Evolutionary conservation across 2,329 filamentous ascomycete genomes (phyloP).

Genomic region (Aspergillus phoenicis): DNA sequence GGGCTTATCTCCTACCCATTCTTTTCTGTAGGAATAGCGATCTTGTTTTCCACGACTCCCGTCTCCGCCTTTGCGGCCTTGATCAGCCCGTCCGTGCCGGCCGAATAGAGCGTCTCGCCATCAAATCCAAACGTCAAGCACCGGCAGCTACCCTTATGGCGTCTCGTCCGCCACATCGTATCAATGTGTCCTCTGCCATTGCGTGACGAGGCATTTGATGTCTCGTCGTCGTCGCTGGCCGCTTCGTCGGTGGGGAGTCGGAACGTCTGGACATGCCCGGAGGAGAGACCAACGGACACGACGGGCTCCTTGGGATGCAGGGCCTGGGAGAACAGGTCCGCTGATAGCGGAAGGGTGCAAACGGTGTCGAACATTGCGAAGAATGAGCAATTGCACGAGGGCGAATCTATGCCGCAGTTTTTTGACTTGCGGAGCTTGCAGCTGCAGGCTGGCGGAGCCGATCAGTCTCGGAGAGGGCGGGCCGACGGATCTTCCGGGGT

Average conservation of each 20-base stretch:
- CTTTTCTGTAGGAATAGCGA: conserved; percentile 64
- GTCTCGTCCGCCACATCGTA: conserved; percentile 79
- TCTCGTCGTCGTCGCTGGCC: conserved; percentile 53
- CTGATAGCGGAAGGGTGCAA: conserved; percentile 81
- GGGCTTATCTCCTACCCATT: conserved; percentile 41
- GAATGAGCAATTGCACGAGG: conserved; percentile 4
- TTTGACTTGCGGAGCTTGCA: conserved; percentile 9
- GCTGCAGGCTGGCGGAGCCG: conserved; percentile 1
- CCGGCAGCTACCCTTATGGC: conserved; percentile 93
- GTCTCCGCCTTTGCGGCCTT: conserved; percentile 62
- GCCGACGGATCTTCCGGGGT: conserved; percentile 28
- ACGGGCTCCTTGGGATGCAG: conserved; percentile 83
- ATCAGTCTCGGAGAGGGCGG: conserved; percentile 20
- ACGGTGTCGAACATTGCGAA: conserved; percentile 81
- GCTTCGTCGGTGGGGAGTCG: conserved; percentile 65
- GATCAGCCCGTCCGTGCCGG: conserved; percentile 65
- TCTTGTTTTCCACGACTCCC: conserved; percentile 75
- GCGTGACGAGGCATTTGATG: conserved; percentile 46
- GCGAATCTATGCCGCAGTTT: conserved; percentile 1
- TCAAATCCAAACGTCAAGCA: conserved; percentile 77
- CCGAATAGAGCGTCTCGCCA: conserved; percentile 66
- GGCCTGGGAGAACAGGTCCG: conserved; percentile 86
- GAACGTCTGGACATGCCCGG: conserved; percentile 83
- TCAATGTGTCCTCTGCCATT: conserved; percentile 76
- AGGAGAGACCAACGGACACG: conserved; percentile 80